phyloP scores from a whole-genome alignment of 2,329 filamentous ascomycete species.

The Eutypa lata region DNA sequence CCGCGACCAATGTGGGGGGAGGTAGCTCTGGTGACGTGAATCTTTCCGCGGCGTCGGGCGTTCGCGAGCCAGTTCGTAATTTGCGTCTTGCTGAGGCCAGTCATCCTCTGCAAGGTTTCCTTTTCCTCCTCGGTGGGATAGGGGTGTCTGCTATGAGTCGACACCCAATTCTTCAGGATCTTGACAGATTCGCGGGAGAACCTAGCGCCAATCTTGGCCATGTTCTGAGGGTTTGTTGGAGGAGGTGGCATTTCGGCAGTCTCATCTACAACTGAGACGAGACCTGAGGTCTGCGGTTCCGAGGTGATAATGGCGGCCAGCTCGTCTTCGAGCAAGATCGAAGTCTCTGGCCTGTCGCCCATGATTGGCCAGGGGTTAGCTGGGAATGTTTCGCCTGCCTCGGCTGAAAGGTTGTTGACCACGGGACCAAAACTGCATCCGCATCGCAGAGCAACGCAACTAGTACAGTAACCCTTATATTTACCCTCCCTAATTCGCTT shows the following conservation, averaged over 20 bases:
- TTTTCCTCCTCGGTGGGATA: constrained; percentile 89
- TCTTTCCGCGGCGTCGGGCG: constrained; percentile 78
- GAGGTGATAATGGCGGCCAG: constrained; percentile 18
- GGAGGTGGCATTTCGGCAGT: constrained; percentile 25
- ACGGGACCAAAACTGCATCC: constrained; percentile 54
- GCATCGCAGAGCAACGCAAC: constrained; percentile 57
- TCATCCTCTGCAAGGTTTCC: constrained; percentile 71
- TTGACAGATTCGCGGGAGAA: constrained; percentile 80
- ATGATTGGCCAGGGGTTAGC: constrained; percentile 44
- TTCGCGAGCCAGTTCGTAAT: constrained; percentile 94
- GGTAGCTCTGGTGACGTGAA: constrained; percentile 62
- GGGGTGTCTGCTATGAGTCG: constrained; percentile 74
- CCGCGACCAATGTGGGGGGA: constrained; percentile 65
- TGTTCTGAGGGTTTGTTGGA: constrained; percentile 21
- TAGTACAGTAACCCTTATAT: constrained; percentile 59
- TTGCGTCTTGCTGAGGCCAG: constrained; percentile 77
- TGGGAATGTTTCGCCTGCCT: constrained; percentile 36
- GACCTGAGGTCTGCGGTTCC: constrained; percentile 12
- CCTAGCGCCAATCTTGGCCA: constrained; percentile 66
- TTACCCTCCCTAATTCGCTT: constrained; percentile 59
- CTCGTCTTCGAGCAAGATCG: constrained; percentile 36
- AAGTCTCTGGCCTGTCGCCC: constrained; percentile 39
- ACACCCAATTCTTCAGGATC: constrained; percentile 80
- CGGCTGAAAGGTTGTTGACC: constrained; percentile 31
- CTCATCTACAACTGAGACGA: constrained; percentile 16